Evolutionary conservation across 768 basidiomycete genomes (phyloP).

Genomic region (Rhodotorula graminis): DNA sequence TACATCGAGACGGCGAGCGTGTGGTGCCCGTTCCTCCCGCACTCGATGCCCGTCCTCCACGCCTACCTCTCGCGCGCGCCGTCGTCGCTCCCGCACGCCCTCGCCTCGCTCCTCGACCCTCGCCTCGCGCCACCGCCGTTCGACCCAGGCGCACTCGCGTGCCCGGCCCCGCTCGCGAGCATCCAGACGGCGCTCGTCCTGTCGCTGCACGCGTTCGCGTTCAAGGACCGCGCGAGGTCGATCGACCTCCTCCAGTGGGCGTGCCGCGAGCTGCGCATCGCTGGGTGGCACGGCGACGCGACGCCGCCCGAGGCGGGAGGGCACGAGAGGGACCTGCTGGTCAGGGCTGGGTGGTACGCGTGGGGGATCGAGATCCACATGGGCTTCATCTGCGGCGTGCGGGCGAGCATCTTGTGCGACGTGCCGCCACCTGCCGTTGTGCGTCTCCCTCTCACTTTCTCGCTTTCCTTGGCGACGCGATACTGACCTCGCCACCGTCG

Average conservation of each 20-base stretch:
- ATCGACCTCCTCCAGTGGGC: slow-evolving; percentile 13
- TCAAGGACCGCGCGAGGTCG: background rate
- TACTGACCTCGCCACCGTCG: background rate
- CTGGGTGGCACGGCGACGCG: slow-evolving; percentile 1
- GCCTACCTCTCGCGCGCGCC: background rate
- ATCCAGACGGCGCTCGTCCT: slow-evolving; percentile 13
- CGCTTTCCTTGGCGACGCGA: background rate
- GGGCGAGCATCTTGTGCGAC: background rate
- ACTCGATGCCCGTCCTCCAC: background rate
- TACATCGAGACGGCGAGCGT: slow-evolving; percentile 4
- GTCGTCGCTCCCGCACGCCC: background rate
- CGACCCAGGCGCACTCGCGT: background rate
- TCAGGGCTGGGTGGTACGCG: slow-evolving; percentile 3
- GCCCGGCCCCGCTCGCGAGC: background rate
- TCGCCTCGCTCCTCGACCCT: slow-evolving; percentile 16
- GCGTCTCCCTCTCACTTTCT: background rate
- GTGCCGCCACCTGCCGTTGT: background rate
- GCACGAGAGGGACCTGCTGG: background rate
- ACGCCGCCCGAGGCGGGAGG: background rate
- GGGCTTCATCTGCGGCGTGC: slow-evolving; percentile 8
- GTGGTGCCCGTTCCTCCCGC: slow-evolving; percentile 18
- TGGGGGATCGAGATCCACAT: slow-evolving; percentile 19
- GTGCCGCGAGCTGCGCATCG: background rate
- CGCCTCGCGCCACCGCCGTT: background rate
- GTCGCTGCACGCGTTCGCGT: background rate